Evolutionary conservation across 2,329 filamentous ascomycete genomes (phyloP).

Genomic region (Talaromyces verruculosus): DNA sequence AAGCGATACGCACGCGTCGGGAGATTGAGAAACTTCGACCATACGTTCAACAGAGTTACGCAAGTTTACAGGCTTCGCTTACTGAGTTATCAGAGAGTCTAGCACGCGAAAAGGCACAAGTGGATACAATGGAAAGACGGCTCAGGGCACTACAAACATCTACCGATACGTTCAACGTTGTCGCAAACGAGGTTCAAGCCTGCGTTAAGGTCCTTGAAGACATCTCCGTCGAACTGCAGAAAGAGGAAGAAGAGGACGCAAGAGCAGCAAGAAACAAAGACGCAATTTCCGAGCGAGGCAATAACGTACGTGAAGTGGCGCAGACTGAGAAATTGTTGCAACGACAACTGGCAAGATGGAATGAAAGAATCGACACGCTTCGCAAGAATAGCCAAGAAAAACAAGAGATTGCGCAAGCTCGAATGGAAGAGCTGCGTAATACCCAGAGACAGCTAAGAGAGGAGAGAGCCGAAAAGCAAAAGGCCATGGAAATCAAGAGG

Average conservation of each 20-base stretch:
- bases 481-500: constrained; percentile 86
- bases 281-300: constrained; percentile 80
- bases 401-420: constrained; percentile 74
- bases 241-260: constrained; percentile 86
- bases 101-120: constrained; percentile 74
- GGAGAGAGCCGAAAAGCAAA: constrained; percentile 80
- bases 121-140: constrained; percentile 82
- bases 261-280: constrained; percentile 80
- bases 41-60: constrained; percentile 87
- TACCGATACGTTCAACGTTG: constrained; percentile 81
- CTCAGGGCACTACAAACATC: constrained; percentile 90
- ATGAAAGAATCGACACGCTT: constrained; percentile 80
- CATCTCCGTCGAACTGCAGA: constrained; percentile 76
- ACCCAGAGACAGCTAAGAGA: constrained; percentile 79
- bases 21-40: constrained; percentile 87
- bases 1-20: constrained; percentile 66
- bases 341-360: constrained; percentile 81
- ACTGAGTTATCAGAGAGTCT: constrained; percentile 79
- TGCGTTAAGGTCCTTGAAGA: constrained; percentile 90
- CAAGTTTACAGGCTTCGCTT: constrained; percentile 75
- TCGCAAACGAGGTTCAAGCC: constrained; percentile 78
- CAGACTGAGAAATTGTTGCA: constrained; percentile 79
- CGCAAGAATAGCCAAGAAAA: constrained; percentile 78
- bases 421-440: constrained; percentile 84
- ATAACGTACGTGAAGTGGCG: constrained; percentile 89